These are phyloP conservation scores for Solanum habrochaites DNA, from an alignment of 257 asterid genomes.

Conservation along the genomic window DNA sequence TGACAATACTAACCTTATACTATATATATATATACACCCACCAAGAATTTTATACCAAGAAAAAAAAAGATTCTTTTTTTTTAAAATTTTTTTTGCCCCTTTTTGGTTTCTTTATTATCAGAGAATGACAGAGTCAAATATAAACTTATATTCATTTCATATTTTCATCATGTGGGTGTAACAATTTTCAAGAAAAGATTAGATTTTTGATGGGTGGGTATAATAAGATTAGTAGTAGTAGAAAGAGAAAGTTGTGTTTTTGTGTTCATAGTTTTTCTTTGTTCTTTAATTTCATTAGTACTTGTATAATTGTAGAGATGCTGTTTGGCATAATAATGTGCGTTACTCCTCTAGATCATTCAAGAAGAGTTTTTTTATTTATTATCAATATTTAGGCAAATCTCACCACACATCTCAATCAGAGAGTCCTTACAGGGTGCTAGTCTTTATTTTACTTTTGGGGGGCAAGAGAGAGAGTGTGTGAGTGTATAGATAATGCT, in stretches of 20 bases:
- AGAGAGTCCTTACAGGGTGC: conserved; percentile 18
- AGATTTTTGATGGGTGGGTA: conserved; percentile 8
- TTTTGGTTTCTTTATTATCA: neutral
- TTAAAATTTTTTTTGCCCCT: neutral
- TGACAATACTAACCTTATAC: conserved; percentile 15
- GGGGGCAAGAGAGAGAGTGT: neutral
- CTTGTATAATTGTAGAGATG: neutral
- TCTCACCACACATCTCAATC: conserved; percentile 7
- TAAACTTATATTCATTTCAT: neutral
- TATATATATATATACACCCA: conserved; percentile 11
- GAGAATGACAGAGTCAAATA: neutral
- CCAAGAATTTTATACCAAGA: conserved; percentile 24
- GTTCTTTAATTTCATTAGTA: neutral
- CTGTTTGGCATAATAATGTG: neutral
- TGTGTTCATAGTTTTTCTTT: neutral
- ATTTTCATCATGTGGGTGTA: conserved; percentile 1
- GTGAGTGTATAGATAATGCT: conserved; percentile 18
- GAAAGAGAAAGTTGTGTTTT: neutral
- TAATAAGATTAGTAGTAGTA: neutral
- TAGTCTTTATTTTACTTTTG: conserved; percentile 3
- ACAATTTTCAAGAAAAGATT: neutral
- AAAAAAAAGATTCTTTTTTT: conserved; percentile 7
- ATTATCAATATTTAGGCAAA: neutral
- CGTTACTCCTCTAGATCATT: neutral
- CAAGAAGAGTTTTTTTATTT: conserved; percentile 1